These are phyloP conservation scores for Metschnikowia hibisci DNA, from an alignment of 805 yeast species.

Conservation along the genomic window DNA sequence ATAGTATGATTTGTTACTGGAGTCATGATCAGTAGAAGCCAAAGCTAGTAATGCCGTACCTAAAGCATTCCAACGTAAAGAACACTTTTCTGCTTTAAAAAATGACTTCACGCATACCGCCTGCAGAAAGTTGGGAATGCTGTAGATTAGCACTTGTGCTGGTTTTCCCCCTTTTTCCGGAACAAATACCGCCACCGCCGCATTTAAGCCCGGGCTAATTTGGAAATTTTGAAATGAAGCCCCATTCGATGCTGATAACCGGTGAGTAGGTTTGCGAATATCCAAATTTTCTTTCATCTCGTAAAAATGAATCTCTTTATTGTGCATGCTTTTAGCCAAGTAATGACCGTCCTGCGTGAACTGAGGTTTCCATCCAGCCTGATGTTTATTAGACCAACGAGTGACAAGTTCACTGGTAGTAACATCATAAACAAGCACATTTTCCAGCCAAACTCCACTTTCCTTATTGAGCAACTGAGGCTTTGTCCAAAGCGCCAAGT, in stretches of 20 bases:
- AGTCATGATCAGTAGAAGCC: conserved; percentile 94
- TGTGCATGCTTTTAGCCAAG: conserved; percentile 56
- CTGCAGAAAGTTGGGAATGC: conserved; percentile 67
- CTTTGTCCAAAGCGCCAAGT: conserved; percentile 83
- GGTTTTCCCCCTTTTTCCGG: conserved; percentile 89
- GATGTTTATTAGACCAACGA: conserved; percentile 73
- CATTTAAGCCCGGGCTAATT: conserved; percentile 83
- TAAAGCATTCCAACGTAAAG: conserved; percentile 85
- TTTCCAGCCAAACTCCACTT: conserved; percentile 70
- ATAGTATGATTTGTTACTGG: conserved; percentile 89
- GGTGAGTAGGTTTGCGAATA: conserved; percentile 51
- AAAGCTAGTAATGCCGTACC: conserved; percentile 93
- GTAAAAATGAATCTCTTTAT: conserved; percentile 64
- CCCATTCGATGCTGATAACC: conserved; percentile 47
- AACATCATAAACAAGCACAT: conserved; percentile 70
- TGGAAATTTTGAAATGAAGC: conserved; percentile 53
- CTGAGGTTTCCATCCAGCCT: conserved; percentile 91
- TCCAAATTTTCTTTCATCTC: conserved; percentile 39
- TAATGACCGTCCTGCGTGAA: conserved; percentile 76
- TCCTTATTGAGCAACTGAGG: conserved; percentile 64
- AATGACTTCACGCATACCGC: conserved; percentile 84
- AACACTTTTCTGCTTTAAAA: conserved; percentile 94
- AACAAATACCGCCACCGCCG: conserved; percentile 84
- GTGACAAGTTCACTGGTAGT: conserved; percentile 45
- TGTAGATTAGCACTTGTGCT: conserved; percentile 80